Evolutionary conservation across 495 filamentous ascomycete species (phyloP).

Genomic region (Penicillium chermesinum): DNA sequence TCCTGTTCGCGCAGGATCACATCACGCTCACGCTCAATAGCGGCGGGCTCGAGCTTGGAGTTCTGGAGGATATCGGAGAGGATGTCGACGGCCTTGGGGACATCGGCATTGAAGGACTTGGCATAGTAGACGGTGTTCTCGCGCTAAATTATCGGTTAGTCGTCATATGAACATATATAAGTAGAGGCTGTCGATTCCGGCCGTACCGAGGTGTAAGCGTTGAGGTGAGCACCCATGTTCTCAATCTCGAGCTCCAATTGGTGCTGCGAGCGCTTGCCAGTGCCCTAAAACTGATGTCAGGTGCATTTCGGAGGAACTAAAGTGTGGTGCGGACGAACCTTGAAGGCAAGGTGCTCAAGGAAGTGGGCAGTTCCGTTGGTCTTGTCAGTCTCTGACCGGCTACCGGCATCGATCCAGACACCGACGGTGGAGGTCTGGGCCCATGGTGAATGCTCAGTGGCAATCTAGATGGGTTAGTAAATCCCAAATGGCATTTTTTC

Average conservation of each 20-base stretch:
- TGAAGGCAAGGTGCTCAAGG: slow-evolving; percentile 99
- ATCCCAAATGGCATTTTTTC: slow-evolving; percentile 21
- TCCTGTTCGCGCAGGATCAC: slow-evolving; percentile 98
- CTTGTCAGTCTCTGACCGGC: slow-evolving; percentile 94
- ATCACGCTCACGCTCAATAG: slow-evolving; percentile 95
- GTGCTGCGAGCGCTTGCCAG: slow-evolving; percentile 84
- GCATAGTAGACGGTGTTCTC: slow-evolving; percentile 99
- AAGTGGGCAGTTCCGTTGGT: slow-evolving; percentile 99
- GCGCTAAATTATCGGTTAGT: slow-evolving; percentile 59
- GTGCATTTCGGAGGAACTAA: slow-evolving; percentile 11
- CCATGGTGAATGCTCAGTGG: slow-evolving; percentile 96
- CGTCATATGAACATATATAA: slow-evolving; percentile 14
- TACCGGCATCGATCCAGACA: slow-evolving; percentile 98
- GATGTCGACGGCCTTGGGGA: slow-evolving; percentile 92
- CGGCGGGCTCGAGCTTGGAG: slow-evolving; percentile 87
- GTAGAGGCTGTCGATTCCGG: slow-evolving; percentile 15
- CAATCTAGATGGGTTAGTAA: slow-evolving; percentile 65
- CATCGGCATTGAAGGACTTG: slow-evolving; percentile 96
- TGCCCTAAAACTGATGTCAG: slow-evolving; percentile 58
- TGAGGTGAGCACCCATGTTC: slow-evolving; percentile 99
- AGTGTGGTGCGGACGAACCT: slow-evolving; percentile 50
- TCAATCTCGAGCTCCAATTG: slow-evolving; percentile 99
- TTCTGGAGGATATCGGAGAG: slow-evolving; percentile 98
- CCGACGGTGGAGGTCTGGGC: slow-evolving; percentile 98
- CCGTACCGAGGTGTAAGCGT: slow-evolving; percentile 98